Evolutionary conservation across 768 basidiomycete species (phyloP).

Genomic region (Mycena albidolilacea): DNA sequence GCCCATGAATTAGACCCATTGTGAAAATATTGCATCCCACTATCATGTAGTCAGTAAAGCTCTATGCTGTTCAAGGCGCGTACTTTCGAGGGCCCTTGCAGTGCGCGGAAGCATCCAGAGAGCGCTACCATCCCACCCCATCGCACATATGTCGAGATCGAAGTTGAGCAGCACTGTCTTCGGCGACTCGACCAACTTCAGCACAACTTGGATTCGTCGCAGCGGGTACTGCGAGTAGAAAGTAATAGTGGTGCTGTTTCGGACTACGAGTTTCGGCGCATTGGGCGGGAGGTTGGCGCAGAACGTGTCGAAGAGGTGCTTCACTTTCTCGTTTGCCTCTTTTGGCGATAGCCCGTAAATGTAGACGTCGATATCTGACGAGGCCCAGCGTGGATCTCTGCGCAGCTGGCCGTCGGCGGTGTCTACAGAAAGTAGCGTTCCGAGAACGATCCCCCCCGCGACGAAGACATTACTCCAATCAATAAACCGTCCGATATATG

Average conservation of each 20-base stretch:
- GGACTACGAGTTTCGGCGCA: slow-evolving; percentile 11
- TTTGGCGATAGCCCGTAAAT: slow-evolving; percentile 20
- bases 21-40: slow-evolving; percentile 30
- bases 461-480: slow-evolving; percentile 29
- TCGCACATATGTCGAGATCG: slow-evolving; percentile 34
- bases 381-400: slow-evolving; percentile 14
- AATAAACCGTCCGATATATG: slow-evolving; percentile 28
- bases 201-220: slow-evolving; percentile 31
- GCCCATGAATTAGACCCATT: slow-evolving; percentile 23
- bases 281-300: slow-evolving; percentile 24
- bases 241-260: slow-evolving; percentile 26
- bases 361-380: slow-evolving; percentile 33
- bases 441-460: slow-evolving; percentile 28
- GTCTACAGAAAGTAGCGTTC: slow-evolving; percentile 25
- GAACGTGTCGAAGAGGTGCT: slow-evolving; percentile 23
- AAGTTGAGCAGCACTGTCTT: slow-evolving; percentile 30
- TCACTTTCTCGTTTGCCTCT: slow-evolving; percentile 19
- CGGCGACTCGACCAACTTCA: slow-evolving; percentile 21
- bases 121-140: slow-evolving; percentile 31
- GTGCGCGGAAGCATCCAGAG: slow-evolving; percentile 35
- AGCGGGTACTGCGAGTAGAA: slow-evolving; percentile 32
- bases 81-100: slow-evolving; percentile 34
- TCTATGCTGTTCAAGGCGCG: background rate
- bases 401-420: background rate
- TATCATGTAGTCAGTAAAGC: background rate